phyloP scores from a whole-genome alignment of 1,284 basidiomycete genomes.

The Meira nashicola region DNA sequence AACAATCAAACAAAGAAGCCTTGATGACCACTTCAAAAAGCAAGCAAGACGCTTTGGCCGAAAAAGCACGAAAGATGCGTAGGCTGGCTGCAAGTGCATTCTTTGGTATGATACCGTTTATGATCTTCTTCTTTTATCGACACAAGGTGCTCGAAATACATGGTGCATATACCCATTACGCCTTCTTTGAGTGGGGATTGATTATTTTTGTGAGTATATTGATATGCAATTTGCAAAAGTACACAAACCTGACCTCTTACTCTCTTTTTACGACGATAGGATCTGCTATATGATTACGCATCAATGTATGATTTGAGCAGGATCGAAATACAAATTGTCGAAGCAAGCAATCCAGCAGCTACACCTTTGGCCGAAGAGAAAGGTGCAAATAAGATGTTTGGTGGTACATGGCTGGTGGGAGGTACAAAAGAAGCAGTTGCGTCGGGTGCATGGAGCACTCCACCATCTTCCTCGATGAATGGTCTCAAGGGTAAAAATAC shows the following conservation, averaged over 20 bases:
- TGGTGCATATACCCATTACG: conserved; percentile 43
- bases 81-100: conserved; percentile 30
- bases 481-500: background rate
- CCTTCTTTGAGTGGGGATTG: conserved; percentile 49
- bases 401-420: conserved; percentile 31
- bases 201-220: conserved; percentile 35
- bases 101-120: conserved; percentile 44
- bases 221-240: background rate
- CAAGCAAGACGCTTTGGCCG: conserved; percentile 11
- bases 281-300: conserved; percentile 45
- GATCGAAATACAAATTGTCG: conserved; percentile 36
- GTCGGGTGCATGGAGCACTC: conserved; percentile 37
- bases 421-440: conserved; percentile 29
- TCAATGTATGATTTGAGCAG: conserved; percentile 38
- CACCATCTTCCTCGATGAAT: background rate
- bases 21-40: background rate
- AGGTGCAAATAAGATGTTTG: conserved; percentile 10
- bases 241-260: background rate
- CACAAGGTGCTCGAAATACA: conserved; percentile 41
- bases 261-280: conserved; percentile 17
- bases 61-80: conserved; percentile 32
- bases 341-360: conserved; percentile 15
- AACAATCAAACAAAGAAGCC: conserved; percentile 11
- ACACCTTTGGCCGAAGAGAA: background rate
- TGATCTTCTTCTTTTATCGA: conserved; percentile 42